Conservation (phyloP, 306 rosid genomes). For the Pachyrhizus erosus region DNA sequence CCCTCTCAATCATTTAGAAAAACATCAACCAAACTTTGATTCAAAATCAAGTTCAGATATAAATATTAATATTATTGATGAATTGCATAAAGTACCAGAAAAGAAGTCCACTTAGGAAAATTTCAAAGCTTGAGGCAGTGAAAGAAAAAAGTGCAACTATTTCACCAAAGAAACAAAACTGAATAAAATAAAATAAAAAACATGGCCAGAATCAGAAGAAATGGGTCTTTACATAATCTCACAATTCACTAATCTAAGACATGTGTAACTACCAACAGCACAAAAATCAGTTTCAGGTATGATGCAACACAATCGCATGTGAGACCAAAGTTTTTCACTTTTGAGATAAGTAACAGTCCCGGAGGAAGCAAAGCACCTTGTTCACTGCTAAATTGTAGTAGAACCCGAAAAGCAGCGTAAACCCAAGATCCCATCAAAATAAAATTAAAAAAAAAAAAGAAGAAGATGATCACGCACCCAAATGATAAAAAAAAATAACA, state of each 20-base stretch:
- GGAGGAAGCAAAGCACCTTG: neutral
- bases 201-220: neutral
- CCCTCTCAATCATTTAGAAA: neutral
- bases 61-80: neutral
- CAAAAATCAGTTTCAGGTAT: conserved; percentile 30
- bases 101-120: neutral
- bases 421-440: conserved; percentile 37
- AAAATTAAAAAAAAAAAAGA: neutral
- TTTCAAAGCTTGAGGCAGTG: neutral
- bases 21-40: conserved; percentile 26
- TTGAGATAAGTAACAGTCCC: neutral
- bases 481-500: conserved; percentile 35
- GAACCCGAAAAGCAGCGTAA: conserved; percentile 36
- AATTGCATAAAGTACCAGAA: conserved; percentile 8
- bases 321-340: neutral
- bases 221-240: conserved; percentile 19
- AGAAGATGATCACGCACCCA: conserved; percentile 20
- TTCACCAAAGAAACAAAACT: neutral
- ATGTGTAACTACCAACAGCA: conserved; percentile 11
- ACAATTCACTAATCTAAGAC: conserved; percentile 21
- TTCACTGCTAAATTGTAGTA: conserved; percentile 25
- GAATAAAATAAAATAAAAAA: neutral
- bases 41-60: neutral
- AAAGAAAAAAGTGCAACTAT: neutral
- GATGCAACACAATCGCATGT: conserved; percentile 4